Percentiles rank a stretch among this genome's conserved stretches.
These are phyloP conservation scores for Podaxis carcinomalis DNA, from an alignment of 768 basidiomycete genomes.

Conservation along the genomic window DNA sequence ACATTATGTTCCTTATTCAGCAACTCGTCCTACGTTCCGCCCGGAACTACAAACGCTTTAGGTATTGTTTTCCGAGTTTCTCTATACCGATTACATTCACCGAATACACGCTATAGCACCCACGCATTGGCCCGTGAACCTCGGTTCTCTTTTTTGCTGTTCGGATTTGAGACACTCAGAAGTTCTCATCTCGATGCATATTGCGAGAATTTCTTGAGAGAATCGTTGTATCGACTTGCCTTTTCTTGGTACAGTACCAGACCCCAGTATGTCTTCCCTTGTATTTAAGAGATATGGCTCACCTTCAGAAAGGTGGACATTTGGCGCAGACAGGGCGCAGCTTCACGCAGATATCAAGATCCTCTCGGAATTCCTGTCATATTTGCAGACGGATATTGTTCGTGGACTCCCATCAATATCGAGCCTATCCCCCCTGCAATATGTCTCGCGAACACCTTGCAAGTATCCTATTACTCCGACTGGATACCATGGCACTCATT, in stretches of 20 bases:
- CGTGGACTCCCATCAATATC: constrained; percentile 55
- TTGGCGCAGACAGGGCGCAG: constrained; percentile 90
- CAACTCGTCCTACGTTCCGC: constrained; percentile 82
- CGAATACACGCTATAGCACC: constrained; percentile 49
- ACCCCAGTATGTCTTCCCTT: constrained; percentile 66
- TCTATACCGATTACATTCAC: background rate
- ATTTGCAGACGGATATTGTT: constrained; percentile 70
- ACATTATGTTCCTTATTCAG: constrained; percentile 82
- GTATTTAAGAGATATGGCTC: background rate
- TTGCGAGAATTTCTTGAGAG: constrained; percentile 73
- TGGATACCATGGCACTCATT: background rate
- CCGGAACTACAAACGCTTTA: constrained; percentile 62
- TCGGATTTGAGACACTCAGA: constrained; percentile 89
- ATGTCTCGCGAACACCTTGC: constrained; percentile 38
- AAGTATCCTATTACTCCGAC: constrained; percentile 14
- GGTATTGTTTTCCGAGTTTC: constrained; percentile 43
- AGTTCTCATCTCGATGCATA: constrained; percentile 82
- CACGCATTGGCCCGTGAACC: constrained; percentile 90
- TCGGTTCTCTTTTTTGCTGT: constrained; percentile 85
- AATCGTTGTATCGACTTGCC: constrained; percentile 72
- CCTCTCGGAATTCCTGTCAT: constrained; percentile 76
- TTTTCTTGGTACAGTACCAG: constrained; percentile 92
- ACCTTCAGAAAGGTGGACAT: constrained; percentile 75
- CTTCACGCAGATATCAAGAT: constrained; percentile 86
- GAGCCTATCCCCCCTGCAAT: constrained; percentile 55